A percentile compares a stretch with the other conserved stretches of the same genome.
Evolutionary conservation across 192 early-diverging fungal species (phyloP).

Genomic region (Coemansia sp.): DNA sequence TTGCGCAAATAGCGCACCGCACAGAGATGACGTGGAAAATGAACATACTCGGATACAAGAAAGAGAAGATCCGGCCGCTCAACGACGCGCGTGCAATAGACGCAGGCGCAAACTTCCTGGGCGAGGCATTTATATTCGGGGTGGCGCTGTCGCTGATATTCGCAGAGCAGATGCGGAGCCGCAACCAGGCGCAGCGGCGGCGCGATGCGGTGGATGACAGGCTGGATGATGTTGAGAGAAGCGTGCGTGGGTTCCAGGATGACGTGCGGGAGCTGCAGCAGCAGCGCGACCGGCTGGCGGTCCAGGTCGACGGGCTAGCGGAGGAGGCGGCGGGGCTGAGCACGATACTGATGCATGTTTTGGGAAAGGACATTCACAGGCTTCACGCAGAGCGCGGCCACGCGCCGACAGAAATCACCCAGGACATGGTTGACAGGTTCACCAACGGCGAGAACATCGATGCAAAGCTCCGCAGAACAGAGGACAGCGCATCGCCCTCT

Average conservation of each 20-base stretch:
- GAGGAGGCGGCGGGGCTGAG: slow-evolving; percentile 28
- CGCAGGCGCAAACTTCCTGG: slow-evolving; percentile 76
- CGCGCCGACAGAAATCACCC: slow-evolving; percentile 18
- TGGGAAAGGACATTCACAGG: slow-evolving; percentile 32
- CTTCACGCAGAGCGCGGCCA: slow-evolving; percentile 26
- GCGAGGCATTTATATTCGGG: slow-evolving; percentile 74
- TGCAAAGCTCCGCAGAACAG: neutral
- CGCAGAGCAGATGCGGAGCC: slow-evolving; percentile 68
- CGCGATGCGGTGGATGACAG: slow-evolving; percentile 47
- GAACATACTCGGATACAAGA: slow-evolving; percentile 74
- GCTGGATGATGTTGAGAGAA: slow-evolving; percentile 58
- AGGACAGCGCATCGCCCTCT: neutral
- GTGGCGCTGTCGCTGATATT: slow-evolving; percentile 73
- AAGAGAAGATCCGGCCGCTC: slow-evolving; percentile 72
- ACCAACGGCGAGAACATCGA: slow-evolving; percentile 21
- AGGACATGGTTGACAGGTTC: slow-evolving; percentile 33
- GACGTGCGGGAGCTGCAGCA: slow-evolving; percentile 35
- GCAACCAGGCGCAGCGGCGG: slow-evolving; percentile 33
- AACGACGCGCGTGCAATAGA: slow-evolving; percentile 81
- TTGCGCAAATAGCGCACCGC: slow-evolving; percentile 75
- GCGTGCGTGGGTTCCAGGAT: slow-evolving; percentile 41
- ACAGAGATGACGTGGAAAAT: slow-evolving; percentile 84
- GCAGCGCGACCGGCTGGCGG: slow-evolving; percentile 22
- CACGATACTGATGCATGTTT: slow-evolving; percentile 38
- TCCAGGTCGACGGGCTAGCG: slow-evolving; percentile 25